Evolutionary conservation across 2,329 filamentous ascomycete genomes (phyloP), one percentile per base, ranked within the genome.

Genomic region (Zarea fungicola): DNA sequence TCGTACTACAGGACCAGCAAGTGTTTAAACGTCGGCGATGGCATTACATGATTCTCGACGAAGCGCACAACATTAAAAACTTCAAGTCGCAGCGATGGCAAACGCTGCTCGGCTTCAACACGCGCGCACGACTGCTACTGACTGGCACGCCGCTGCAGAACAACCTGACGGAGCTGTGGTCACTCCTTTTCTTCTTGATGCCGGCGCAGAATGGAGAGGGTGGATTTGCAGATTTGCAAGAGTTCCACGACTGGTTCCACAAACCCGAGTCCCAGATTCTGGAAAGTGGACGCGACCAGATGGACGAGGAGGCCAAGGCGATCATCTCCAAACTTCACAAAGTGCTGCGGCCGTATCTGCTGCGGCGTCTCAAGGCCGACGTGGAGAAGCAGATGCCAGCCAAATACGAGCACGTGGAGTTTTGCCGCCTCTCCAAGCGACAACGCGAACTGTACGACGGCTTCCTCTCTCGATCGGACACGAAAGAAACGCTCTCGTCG

Each of bases 31-130:
- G 91, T 54, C 83, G 92, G 28, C 81, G 83, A 46, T 99, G 95
- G 95, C 91, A 97, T 63, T 99, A 97, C 67, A 89, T 99, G 80
- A 91, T 99, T 55, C 80, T 99, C 2, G 93, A 99, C 58, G 93
- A 99, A 70, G 93, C 95, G 0, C 93, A 99, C 72, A 97, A 99
- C 69, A 99, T 99, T 76, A 97, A 99, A 63, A 99, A 99, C 67
- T 99, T 97, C 75, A 91, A 95, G 61, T 96, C 92, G 2, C 91
- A 96, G 65, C 78, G 92, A 55, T 99, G 93, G 91, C 93, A 97
- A 65, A 92, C 90, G 0, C 78, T 99, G 55, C 80, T 99, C 19
- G 93, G 87, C 0, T 95, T 99, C 71, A 92, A 95, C 59, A 97
- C 93, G 1, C 84, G 86, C 54, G 85, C 91, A 23, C 82, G 93